Evolutionary conservation across 441 rosid species (phyloP), one percentile per base, ranked within the genome.

Genomic region (Erysimum cheiri): DNA sequence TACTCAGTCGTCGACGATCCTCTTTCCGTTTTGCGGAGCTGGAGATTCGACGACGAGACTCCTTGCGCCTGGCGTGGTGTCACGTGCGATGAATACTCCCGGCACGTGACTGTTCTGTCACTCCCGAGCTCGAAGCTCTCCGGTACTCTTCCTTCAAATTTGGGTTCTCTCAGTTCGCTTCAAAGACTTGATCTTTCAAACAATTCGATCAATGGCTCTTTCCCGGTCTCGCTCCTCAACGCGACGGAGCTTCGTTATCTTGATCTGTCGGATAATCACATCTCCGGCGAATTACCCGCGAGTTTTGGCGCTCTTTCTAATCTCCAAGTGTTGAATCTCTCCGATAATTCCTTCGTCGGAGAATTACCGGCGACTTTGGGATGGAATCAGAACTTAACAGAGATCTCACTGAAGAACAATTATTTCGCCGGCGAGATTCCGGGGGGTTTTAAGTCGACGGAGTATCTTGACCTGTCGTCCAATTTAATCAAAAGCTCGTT

Each of bases 51-150:
- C 10, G 97, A 94, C 17, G 80, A 29, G 35, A 83, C 87, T 5
- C 97, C 98, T 26, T 91, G 97, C 64, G 77, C 85, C 1, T 91
- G 98, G 98, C 81, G 50, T 36, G 97, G 97, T 8, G 90, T 93
- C 36, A 82, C 78, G 44, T 93, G 71, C 76, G 72, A 76, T 43
- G 61, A 29, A 1, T 50, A 67, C 7, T 64, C 57, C 39, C 22
- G 36, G 65, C 87, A 85, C 36, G 97, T 90, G 47, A 83, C 80
- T 11, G 80, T 69, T 10, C 57, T 93, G 47, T 82, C 87, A 26
- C 87, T 93, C 15, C 88, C 89, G 0, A 86, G 74, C 68, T 88
- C 84, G 41, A 85, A 78, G 60, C 89, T 93, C 26, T 76, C 78
- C 19, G 98, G 93, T 13, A 83, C 89, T 3, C 82, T 92, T 54